Conservation (phyloP, 345 rosid species). For the Boechera divaricarpa region DNA sequence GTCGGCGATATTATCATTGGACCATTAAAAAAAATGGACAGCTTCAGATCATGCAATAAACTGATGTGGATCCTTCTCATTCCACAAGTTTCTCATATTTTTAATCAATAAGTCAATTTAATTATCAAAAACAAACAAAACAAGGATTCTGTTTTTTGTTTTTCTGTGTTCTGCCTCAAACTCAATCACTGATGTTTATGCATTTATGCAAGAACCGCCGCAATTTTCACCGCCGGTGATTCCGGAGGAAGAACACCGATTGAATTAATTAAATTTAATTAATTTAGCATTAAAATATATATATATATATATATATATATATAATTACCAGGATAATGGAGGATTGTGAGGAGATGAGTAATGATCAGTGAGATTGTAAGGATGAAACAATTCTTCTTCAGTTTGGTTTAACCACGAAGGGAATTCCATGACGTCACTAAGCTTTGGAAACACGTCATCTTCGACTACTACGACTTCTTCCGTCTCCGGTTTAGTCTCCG, state of each 20-base stretch:
- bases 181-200: slow-evolving; percentile 33
- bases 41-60: slow-evolving; percentile 45
- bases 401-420: slow-evolving; percentile 83
- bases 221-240: slow-evolving; percentile 35
- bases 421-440: slow-evolving; percentile 79
- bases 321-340: slow-evolving; percentile 77
- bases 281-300: no score
- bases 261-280: neutral
- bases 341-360: slow-evolving; percentile 64
- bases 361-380: slow-evolving; percentile 53
- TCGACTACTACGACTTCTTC: slow-evolving; percentile 58
- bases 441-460: slow-evolving; percentile 63
- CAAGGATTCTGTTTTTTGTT: neutral
- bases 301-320: neutral
- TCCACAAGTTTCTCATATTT: slow-evolving; percentile 38
- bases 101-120: slow-evolving; percentile 10
- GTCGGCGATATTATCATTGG: slow-evolving; percentile 47
- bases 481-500: slow-evolving; percentile 46
- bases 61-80: slow-evolving; percentile 41
- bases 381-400: slow-evolving; percentile 68
- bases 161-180: slow-evolving; percentile 27
- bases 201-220: slow-evolving; percentile 41
- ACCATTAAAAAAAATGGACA: slow-evolving; percentile 32
- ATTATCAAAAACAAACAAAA: neutral
- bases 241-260: slow-evolving; percentile 22